Base-by-base conservation (phyloP, 805 yeast species). In the Ogataea methylovora region DNA sequence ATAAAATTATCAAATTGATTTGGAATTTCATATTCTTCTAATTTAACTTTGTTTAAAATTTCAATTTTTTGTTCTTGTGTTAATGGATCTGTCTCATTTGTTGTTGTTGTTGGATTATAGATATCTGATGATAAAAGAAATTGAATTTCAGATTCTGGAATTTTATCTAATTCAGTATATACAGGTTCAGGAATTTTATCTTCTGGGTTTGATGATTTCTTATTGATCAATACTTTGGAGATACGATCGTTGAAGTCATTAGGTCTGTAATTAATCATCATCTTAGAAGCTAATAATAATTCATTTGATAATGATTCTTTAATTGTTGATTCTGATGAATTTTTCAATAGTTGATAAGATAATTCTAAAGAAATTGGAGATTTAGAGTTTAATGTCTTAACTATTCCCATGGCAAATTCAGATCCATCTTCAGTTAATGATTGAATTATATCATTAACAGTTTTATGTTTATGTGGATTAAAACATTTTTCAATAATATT, bases 361-460 rank as follows among this genome's bases (percentile, higher is more conserved):
- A 87, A 76, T 51, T 81, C 77, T 44, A 86, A 63, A 14, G 94
- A 81, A n/a, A 84, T 67, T 29, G 84, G 83, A 4, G 95, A 84
- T 56, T 87, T 84, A 32, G 69, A 59, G 30, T 63, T 58, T 41
- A 90, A 64, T 17, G 71, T 76, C 29, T 66, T 67, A 36, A 70
- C 60, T 1, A 84, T 76, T 35, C 66, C 52, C 20, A 54, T 41
- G 8, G 95, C 88, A 61, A 90, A 90, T 31, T 67, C 73, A 8
- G 80, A 66, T 13, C 77, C 33, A 37, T 74, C 76, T 18, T 59
- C 55, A 29, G 60, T 45, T 47, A 85, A 67, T 18, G 70, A 68
- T 8, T 62, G 60, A 29, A 82, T 60, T 19, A 83, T 73, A 29
- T 69, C 73, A 43, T 76, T 82, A 33, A 78, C 63, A 9, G 63